Conservation (phyloP, 257 asterid genomes). For the Solanum pennellii region DNA sequence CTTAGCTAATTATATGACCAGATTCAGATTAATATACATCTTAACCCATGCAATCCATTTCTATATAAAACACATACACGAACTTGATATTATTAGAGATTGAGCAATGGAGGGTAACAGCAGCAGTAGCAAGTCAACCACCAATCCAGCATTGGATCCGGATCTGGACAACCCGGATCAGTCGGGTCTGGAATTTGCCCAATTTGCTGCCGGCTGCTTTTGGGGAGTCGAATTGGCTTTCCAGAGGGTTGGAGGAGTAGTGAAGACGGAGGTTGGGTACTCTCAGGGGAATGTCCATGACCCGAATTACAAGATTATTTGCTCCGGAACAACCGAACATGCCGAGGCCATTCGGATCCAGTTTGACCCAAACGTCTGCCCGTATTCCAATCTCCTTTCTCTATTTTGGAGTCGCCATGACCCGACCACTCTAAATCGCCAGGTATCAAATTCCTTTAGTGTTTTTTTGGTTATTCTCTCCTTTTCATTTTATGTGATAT, state of each 20-base stretch:
- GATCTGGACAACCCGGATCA: constrained; percentile 60
- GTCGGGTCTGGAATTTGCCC: constrained; percentile 63
- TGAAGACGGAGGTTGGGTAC: constrained; percentile 84
- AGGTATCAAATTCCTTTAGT: constrained; percentile 20
- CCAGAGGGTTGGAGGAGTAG: constrained; percentile 79
- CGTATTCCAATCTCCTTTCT: constrained; percentile 50
- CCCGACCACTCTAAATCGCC: constrained; percentile 91
- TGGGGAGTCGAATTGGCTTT: constrained; percentile 94
- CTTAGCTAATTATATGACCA: neutral
- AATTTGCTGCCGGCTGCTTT: constrained; percentile 94
- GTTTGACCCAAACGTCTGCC: constrained; percentile 82
- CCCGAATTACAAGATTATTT: constrained; percentile 64
- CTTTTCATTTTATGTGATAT: neutral
- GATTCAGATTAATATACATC: neutral
- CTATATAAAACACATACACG: neutral
- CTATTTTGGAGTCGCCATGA: constrained; percentile 86
- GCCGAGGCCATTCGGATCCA: constrained; percentile 79
- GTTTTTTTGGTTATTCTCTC: neutral
- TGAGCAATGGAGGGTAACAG: constrained; percentile 19
- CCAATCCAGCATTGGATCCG: constrained; percentile 50
- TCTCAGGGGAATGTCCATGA: constrained; percentile 55
- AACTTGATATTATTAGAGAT: neutral
- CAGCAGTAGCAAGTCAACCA: constrained; percentile 10
- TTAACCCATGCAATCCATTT: neutral
- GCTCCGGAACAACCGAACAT: constrained; percentile 66